These are phyloP conservation scores for Crithidia bombi DNA, from an alignment of 208 protist genomes.

Conservation along the genomic window DNA sequence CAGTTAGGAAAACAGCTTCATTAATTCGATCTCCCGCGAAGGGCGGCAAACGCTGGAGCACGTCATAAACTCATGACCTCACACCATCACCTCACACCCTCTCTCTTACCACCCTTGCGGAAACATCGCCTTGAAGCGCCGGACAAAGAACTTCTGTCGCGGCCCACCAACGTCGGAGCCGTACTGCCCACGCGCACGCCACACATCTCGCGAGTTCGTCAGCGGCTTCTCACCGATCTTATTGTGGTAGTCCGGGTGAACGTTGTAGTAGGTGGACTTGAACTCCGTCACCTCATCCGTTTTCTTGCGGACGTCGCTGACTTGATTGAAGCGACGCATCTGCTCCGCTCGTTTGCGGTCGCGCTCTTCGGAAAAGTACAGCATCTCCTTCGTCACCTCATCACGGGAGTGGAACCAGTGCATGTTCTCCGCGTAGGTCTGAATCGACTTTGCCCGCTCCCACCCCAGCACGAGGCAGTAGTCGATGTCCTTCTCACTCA, in stretches of 20 bases:
- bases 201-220: constrained; percentile 80
- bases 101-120: constrained; percentile 80
- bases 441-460: constrained; percentile 72
- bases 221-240: constrained; percentile 78
- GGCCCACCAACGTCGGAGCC: constrained; percentile 85
- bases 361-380: constrained; percentile 74
- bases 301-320: constrained; percentile 55
- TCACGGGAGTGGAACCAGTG: constrained; percentile 91
- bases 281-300: constrained; percentile 87
- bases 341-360: constrained; percentile 62
- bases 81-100: not conserved
- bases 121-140: constrained; percentile 89
- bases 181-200: constrained; percentile 87
- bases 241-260: constrained; percentile 85
- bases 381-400: constrained; percentile 87
- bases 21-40: too few species aligned
- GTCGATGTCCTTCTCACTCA: constrained; percentile 75
- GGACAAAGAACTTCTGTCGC: constrained; percentile 88
- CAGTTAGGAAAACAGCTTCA: too few species aligned
- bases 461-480: constrained; percentile 82
- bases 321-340: constrained; percentile 56
- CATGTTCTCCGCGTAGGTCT: constrained; percentile 90
- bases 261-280: constrained; percentile 86
- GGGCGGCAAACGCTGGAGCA: too few species aligned
- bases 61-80: too few species aligned